Conservation (phyloP, 2,329 filamentous ascomycete species). For the Colletotrichum sp. region DNA sequence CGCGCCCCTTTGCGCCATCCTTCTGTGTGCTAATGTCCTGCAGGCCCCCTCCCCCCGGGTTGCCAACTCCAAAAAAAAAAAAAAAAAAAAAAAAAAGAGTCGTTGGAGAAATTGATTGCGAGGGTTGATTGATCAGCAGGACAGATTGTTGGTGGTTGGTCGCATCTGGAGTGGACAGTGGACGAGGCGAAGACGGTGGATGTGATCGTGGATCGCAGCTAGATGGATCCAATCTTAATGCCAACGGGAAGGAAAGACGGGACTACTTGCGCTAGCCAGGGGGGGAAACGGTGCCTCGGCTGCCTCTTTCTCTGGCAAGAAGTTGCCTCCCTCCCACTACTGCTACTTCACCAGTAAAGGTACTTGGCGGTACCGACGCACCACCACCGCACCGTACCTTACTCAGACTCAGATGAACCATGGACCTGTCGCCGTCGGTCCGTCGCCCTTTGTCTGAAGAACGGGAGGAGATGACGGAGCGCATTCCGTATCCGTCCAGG, state of each 20-base stretch:
- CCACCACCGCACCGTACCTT: neutral
- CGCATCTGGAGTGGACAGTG: conserved; percentile 1
- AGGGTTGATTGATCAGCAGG: conserved; percentile 13
- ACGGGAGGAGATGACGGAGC: neutral
- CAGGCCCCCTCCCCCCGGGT: no score
- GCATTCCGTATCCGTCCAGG: conserved; percentile 8
- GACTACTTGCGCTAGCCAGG: neutral
- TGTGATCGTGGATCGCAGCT: conserved; percentile 10
- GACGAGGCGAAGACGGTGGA: neutral
- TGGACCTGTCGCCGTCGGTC: neutral
- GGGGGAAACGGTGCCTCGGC: neutral
- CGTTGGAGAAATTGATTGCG: neutral
- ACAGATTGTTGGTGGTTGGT: conserved; percentile 8
- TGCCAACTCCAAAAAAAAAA: no score
- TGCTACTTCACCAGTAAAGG: neutral
- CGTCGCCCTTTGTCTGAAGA: neutral
- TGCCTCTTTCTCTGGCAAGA: neutral
- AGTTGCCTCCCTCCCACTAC: neutral
- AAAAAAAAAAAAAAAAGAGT: neutral
- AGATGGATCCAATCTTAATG: conserved; percentile 16
- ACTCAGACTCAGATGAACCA: neutral
- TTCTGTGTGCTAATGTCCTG: no score
- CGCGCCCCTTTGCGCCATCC: no score
- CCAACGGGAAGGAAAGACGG: neutral
- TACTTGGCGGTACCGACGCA: neutral